Evolutionary conservation across 2,329 filamentous ascomycete genomes (phyloP).

Genomic region (Harringtonia aguacate): DNA sequence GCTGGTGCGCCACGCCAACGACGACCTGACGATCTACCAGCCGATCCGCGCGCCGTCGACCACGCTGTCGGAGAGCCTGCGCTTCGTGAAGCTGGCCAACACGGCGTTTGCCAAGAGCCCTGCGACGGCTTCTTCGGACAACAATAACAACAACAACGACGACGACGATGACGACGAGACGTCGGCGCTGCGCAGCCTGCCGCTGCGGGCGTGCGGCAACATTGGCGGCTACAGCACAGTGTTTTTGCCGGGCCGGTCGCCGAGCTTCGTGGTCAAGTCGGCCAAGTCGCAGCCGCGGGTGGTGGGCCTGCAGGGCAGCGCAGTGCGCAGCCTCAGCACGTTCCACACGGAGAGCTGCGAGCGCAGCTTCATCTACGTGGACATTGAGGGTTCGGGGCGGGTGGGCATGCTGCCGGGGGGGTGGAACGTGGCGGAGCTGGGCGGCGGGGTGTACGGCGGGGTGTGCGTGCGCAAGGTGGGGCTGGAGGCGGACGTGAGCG

Average conservation of each 20-base stretch:
- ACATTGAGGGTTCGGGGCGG: conserved; percentile 59
- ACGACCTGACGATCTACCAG: conserved; percentile 82
- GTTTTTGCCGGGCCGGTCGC: conserved; percentile 70
- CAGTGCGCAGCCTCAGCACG: conserved; percentile 59
- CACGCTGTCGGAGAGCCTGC: conserved; percentile 35
- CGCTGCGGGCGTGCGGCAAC: conserved; percentile 49
- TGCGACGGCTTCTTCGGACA: too few relatives aligned
- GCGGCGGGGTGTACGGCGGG: too few relatives aligned
- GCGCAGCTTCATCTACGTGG: conserved; percentile 73
- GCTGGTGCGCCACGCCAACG: conserved; percentile 65
- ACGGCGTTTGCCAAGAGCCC: conserved; percentile 51
- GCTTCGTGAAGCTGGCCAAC: conserved; percentile 69
- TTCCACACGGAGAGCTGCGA: conserved; percentile 73
- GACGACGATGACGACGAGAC: conserved; percentile 34
- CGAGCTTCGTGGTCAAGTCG: conserved; percentile 74
- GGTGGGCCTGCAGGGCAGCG: conserved; percentile 57
- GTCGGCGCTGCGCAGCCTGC: conserved; percentile 29
- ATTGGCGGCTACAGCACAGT: conserved; percentile 72
- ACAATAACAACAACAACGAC: too few relatives aligned
- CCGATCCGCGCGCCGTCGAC: conserved; percentile 45
- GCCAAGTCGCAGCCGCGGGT: conserved; percentile 67
- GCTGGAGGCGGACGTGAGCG: conserved; percentile 59
- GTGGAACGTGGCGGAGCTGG: conserved; percentile 61
- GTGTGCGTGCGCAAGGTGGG: conserved; percentile 64
- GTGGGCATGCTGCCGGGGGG: conserved; percentile 60